Percentiles rank a stretch among this genome's conserved stretches.
These are phyloP conservation scores for Aurantiochytrium sp. DNA, from an alignment of 108 stramenopile species.

Conservation along the genomic window DNA sequence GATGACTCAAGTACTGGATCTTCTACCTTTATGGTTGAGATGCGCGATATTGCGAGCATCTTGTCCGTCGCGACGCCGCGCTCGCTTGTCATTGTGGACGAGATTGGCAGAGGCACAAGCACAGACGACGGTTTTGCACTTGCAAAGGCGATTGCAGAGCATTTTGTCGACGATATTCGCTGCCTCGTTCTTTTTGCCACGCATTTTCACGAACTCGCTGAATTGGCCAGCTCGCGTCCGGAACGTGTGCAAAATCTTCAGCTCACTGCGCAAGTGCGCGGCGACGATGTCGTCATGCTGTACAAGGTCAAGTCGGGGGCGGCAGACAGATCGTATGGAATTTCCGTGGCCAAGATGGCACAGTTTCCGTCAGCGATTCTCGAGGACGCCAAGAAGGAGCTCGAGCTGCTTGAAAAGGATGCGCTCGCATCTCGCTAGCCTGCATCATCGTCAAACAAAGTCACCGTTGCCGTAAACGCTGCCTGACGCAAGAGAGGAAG, in stretches of 20 bases:
- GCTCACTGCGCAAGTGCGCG: conserved; percentile 29
- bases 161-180: conserved; percentile 14
- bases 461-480: no score
- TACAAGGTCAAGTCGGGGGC: conserved; percentile 73
- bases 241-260: conserved; percentile 34
- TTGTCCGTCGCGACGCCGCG: conserved; percentile 15
- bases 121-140: conserved; percentile 48
- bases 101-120: conserved; percentile 45
- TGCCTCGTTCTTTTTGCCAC: conserved; percentile 41
- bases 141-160: conserved; percentile 45
- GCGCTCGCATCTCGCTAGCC: no score
- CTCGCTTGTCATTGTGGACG: conserved; percentile 45
- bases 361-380: conserved; percentile 72
- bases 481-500: no score
- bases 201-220: conserved; percentile 51
- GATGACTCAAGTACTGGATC: conserved; percentile 36
- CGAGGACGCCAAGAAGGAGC: conserved; percentile 73
- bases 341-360: conserved; percentile 90
- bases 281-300: conserved; percentile 24
- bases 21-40: conserved; percentile 50
- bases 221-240: not conserved
- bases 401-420: conserved; percentile 40
- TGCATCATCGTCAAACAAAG: no score
- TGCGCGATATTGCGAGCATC: conserved; percentile 36
- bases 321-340: conserved; percentile 83